Evolutionary conservation across 805 yeast species (phyloP).

Genomic region (Pichia sporocuriosa): DNA sequence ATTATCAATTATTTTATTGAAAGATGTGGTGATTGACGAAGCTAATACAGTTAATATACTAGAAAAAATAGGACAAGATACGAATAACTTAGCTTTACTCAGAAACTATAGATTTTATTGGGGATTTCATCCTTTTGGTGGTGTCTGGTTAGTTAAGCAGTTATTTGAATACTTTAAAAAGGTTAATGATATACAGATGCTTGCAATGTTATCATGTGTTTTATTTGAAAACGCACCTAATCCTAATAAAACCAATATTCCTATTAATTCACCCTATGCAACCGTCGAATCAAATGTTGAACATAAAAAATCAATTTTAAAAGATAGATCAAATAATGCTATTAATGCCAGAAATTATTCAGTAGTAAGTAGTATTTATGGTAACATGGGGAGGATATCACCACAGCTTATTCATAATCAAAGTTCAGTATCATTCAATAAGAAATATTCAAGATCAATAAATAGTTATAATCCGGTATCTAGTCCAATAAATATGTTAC

Average conservation of each 20-base stretch:
- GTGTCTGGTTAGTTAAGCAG: constrained; percentile 54
- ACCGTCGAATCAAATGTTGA: constrained; percentile 6
- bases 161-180: constrained; percentile 59
- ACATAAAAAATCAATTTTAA: not conserved
- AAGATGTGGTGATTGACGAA: constrained; percentile 31
- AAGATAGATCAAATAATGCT: not conserved
- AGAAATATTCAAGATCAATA: constrained; percentile 13
- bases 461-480: constrained; percentile 3
- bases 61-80: constrained; percentile 14
- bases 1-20: constrained; percentile 40
- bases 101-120: constrained; percentile 43
- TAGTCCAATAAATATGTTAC: constrained; percentile 7
- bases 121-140: constrained; percentile 79
- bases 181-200: constrained; percentile 72
- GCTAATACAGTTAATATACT: constrained; percentile 13
- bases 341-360: not conserved
- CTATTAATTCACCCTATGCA: constrained; percentile 42
- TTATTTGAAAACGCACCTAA: constrained; percentile 39
- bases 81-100: constrained; percentile 11
- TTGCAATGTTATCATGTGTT: constrained; percentile 80
- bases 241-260: constrained; percentile 28
- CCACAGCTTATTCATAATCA: constrained; percentile 2
- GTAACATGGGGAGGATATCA: not conserved
- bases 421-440: constrained; percentile 16
- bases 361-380: not conserved